Percentiles rank a stretch among this genome's conserved stretches.
phyloP scores from a whole-genome alignment of 2,329 filamentous ascomycete species.

The Pseudogymnoascus sp. region DNA sequence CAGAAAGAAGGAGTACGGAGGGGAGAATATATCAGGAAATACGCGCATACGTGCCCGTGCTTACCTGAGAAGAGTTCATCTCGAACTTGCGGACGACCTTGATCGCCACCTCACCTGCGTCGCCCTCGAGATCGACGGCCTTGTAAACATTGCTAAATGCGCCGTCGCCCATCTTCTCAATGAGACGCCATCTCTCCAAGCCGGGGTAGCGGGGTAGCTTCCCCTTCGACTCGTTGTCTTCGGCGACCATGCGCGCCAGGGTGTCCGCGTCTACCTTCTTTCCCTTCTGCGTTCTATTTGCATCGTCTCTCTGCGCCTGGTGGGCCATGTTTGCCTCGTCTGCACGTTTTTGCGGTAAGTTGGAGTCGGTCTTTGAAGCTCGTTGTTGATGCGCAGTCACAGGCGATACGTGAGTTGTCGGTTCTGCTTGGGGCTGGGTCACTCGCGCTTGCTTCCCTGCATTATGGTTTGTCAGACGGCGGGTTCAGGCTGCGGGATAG shows the following conservation, averaged over 20 bases:
- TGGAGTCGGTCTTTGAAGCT: constrained; percentile 48
- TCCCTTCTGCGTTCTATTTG: constrained; percentile 44
- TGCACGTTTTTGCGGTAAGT: constrained; percentile 31
- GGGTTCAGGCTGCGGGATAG: not conserved
- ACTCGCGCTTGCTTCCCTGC: constrained; percentile 79
- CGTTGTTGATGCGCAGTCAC: constrained; percentile 57
- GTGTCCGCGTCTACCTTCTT: constrained; percentile 55
- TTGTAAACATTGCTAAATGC: constrained; percentile 98
- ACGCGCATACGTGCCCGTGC: constrained; percentile 36
- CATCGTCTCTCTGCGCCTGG: constrained; percentile 40
- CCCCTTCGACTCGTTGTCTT: constrained; percentile 77
- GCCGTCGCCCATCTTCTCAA: constrained; percentile 98
- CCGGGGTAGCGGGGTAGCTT: constrained; percentile 83
- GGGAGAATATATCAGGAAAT: constrained; percentile 25
- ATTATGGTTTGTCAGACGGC: not conserved
- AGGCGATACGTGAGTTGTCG: constrained; percentile 34
- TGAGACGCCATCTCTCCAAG: constrained; percentile 72
- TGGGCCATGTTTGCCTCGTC: constrained; percentile 46
- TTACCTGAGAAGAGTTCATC: constrained; percentile 98
- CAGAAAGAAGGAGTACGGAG: constrained; percentile 16
- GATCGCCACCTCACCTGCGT: constrained; percentile 79
- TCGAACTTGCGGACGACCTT: constrained; percentile 98
- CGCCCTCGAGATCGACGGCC: constrained; percentile 65
- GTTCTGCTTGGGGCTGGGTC: constrained; percentile 51
- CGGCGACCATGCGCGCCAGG: constrained; percentile 77